Evolutionary conservation across 306 rosid species (phyloP).

Genomic region (Vigna angularis): DNA sequence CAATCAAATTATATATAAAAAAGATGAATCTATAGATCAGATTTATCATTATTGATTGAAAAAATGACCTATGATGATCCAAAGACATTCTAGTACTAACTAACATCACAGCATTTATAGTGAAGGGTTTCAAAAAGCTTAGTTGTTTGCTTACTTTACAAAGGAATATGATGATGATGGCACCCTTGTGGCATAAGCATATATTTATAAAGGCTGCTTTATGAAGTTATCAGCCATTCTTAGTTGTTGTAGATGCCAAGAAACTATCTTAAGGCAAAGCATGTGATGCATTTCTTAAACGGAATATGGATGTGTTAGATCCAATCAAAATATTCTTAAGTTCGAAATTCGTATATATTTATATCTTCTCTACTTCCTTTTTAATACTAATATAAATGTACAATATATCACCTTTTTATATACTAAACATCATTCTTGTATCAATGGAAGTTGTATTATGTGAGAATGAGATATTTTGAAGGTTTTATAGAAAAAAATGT

Average conservation of each 20-base stretch:
- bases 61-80: background rate
- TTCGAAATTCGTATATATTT: background rate
- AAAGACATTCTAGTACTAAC: background rate
- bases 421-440: too few relatives aligned
- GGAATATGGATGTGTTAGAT: background rate
- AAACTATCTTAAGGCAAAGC: conserved; percentile 36
- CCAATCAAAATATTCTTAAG: background rate
- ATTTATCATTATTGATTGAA: background rate
- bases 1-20: background rate
- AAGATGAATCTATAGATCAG: background rate
- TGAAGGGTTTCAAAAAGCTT: background rate
- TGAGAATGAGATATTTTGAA: too few relatives aligned
- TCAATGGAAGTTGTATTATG: too few relatives aligned
- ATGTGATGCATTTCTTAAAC: conserved; percentile 32
- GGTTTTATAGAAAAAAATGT: too few relatives aligned
- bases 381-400: too few relatives aligned
- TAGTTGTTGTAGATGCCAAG: conserved; percentile 37
- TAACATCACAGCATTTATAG: background rate
- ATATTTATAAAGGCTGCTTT: background rate
- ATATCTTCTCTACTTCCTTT: background rate
- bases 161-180: conserved; percentile 31
- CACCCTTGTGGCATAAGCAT: conserved; percentile 40
- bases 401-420: too few relatives aligned
- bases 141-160: background rate
- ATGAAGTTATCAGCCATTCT: conserved; percentile 30